Conservation (phyloP, 495 filamentous ascomycete species). For the Daldinia concentrica region DNA sequence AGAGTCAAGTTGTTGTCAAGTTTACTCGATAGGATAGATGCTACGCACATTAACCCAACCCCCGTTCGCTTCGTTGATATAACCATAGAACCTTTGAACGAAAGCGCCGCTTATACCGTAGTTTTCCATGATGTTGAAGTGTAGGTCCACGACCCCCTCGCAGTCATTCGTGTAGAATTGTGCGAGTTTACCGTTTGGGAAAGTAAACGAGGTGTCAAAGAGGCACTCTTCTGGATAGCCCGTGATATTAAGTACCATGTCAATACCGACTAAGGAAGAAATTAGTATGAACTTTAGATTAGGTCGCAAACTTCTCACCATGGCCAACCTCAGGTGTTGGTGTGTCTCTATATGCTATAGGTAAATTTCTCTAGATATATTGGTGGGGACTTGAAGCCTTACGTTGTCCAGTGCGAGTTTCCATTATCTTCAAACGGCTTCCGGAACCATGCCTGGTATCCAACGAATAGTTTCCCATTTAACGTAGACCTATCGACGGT, state of each 20-base stretch:
- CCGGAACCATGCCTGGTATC: too few species aligned
- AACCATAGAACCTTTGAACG: constrained; percentile 46
- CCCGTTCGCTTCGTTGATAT: constrained; percentile 44
- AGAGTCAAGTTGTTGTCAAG: not conserved
- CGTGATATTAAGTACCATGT: constrained; percentile 47
- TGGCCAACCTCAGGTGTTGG: too few species aligned
- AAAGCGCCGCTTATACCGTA: constrained; percentile 48
- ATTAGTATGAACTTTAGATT: not conserved
- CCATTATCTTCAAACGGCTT: too few species aligned
- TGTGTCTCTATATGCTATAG: too few species aligned
- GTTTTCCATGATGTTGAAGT: constrained; percentile 48
- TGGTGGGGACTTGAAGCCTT: too few species aligned
- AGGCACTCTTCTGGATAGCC: constrained; percentile 48
- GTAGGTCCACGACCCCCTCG: constrained; percentile 47
- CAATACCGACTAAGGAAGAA: constrained; percentile 38
- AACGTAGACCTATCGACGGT: too few species aligned
- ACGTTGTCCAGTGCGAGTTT: too few species aligned
- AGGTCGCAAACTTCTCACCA: not conserved
- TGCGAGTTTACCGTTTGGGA: constrained; percentile 29
- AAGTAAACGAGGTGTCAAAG: constrained; percentile 44
- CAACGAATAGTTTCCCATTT: too few species aligned
- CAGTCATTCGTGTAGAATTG: constrained; percentile 49
- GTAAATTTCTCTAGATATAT: too few species aligned
- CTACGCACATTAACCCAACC: constrained; percentile 41
- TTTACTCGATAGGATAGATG: not conserved